A percentile compares a stretch with the other conserved stretches of the same genome.
Conservation (phyloP, 306 rosid species). For the Lagenaria siceraria region DNA sequence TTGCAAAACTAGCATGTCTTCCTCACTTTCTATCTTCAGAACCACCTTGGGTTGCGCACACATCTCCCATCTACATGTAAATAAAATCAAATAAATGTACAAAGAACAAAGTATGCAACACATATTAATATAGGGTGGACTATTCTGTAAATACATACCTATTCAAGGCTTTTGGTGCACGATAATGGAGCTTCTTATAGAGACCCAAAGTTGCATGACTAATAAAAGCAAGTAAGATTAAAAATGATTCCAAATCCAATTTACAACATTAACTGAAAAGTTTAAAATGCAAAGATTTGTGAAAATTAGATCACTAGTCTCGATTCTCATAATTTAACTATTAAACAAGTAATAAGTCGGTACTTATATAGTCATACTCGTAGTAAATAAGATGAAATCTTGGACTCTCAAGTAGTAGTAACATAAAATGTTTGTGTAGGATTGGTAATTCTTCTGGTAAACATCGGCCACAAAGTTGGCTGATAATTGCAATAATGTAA, state of each 20-base stretch:
- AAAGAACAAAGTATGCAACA: not conserved
- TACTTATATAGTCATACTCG: not conserved
- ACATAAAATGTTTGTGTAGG: not conserved
- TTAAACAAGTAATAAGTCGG: not conserved
- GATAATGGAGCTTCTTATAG: constrained; percentile 66
- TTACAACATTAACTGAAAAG: not conserved
- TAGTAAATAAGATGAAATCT: not conserved
- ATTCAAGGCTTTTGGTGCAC: constrained; percentile 79
- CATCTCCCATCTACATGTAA: constrained; percentile 83
- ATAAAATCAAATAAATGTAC: not conserved
- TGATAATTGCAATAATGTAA: not conserved
- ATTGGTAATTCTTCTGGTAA: not conserved
- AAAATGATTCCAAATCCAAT: not conserved
- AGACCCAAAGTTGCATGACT: constrained; percentile 95
- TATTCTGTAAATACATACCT: constrained; percentile 22
- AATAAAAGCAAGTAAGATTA: constrained; percentile 2
- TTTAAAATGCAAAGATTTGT: not conserved
- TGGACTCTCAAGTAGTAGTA: not conserved
- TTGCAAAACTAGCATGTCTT: constrained; percentile 79
- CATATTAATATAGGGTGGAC: not conserved
- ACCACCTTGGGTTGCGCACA: constrained; percentile 95
- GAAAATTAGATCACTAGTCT: not conserved
- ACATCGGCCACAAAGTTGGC: not conserved
- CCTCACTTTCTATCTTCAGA: constrained; percentile 84
- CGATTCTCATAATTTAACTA: not conserved